These are phyloP conservation scores for Pseudogymnoascus destructans DNA, from an alignment of 2,329 filamentous ascomycete species.

Conservation along the genomic window DNA sequence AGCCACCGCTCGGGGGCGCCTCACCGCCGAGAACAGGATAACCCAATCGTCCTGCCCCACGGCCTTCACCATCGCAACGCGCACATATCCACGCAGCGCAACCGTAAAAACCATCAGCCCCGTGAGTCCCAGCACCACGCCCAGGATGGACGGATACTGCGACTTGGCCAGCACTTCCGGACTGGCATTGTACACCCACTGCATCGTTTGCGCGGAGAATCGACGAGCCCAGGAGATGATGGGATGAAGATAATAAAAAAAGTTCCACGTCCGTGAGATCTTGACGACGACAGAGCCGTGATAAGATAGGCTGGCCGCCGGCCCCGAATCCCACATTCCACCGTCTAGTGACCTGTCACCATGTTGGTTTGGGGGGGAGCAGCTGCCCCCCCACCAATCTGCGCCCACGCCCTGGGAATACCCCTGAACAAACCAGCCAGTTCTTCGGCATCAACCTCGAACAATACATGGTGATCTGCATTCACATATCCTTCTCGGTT, in stretches of 20 bases:
- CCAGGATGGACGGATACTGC: constrained; percentile 36
- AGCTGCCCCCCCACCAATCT: background rate
- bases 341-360: constrained; percentile 1
- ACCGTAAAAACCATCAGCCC: constrained; percentile 32
- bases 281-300: background rate
- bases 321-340: background rate
- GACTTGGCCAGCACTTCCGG: constrained; percentile 35
- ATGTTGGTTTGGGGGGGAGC: background rate
- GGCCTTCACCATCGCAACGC: constrained; percentile 30
- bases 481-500: background rate
- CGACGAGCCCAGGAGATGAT: background rate
- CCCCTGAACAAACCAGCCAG: background rate
- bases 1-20: constrained; percentile 19
- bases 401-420: background rate
- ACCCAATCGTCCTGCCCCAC: constrained; percentile 36
- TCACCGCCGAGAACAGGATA: constrained; percentile 27
- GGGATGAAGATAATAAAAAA: background rate
- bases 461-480: background rate
- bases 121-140: constrained; percentile 35
- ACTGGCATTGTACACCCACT: constrained; percentile 38
- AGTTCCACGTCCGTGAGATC: background rate
- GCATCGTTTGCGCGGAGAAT: constrained; percentile 28
- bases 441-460: background rate
- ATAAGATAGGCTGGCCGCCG: background rate
- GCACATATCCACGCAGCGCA: constrained; percentile 30